Evolutionary conservation across 1,284 basidiomycete genomes (phyloP), one percentile per base, ranked within the genome.

Genomic region (Fomitopsis schrenkii): DNA sequence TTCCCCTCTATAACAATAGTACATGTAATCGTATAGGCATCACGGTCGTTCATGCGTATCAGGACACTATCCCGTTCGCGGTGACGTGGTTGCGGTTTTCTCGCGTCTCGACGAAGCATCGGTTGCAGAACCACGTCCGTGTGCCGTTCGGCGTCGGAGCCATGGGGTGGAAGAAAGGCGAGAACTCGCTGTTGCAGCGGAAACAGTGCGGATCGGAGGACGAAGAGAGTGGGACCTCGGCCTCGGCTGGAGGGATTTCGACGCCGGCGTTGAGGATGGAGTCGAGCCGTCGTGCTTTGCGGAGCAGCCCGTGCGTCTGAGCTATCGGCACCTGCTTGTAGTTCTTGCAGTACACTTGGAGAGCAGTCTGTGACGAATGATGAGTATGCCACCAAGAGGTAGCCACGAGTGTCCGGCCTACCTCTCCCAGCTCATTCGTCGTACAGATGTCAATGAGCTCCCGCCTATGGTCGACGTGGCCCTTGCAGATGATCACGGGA

Each of bases 251-350:
- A 8, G 60, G 53, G 19, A 62, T 62, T 28, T 64, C 64, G 45
- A 64, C 60, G 48, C 59, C 64, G 26, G 65, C 45, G 56, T 72
- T 68, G 61, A 93, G 77, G 55, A 91, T 80, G 30, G 79, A 77
- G 72, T 96, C 94, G 19, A 96, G 80, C 10, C 93, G 85, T 35
- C 84, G 85, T 8, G 94, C 94, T 75, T 96, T 95, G 60, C 94
- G 89, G 44, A 96, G 81, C 12, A 95, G 81, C 1, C 86, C 90
- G 71, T 95, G 93, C 2, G 90, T 85, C 67, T 90, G 84, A 7
- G 82, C 79, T 6, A 85, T 75, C 0, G 81, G 79, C 1, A 91
- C 88, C 68, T 90, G 87, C 76, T 97, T 97, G 79, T 96, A 96
- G 9, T 85, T 82, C 59, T 83, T 82, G 45, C 88, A 90, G 73